Evolutionary conservation across 805 yeast species (phyloP).

Genomic region (Dipodascus albidus): DNA sequence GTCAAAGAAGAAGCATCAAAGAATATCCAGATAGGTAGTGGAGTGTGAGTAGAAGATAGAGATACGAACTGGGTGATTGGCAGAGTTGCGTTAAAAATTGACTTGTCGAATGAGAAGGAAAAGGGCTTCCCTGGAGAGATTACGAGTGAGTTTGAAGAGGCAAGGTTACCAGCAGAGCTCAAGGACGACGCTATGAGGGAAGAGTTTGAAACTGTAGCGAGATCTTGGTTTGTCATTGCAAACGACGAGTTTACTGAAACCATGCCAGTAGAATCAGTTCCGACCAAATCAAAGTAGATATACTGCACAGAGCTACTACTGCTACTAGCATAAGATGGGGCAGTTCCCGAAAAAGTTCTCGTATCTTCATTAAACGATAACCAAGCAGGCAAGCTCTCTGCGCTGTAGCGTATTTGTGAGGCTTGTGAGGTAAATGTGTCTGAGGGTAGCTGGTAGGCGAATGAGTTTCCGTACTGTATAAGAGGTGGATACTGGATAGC

Average conservation of each 20-base stretch:
- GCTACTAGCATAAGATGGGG: conserved; percentile 28
- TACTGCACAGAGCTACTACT: conserved; percentile 20
- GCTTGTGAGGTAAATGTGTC: conserved; percentile 46
- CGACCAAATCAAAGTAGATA: conserved; percentile 30
- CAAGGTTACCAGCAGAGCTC: conserved; percentile 27
- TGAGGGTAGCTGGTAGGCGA: conserved; percentile 53
- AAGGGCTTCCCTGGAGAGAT: conserved; percentile 60
- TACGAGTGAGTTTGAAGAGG: conserved; percentile 66
- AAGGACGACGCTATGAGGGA: conserved; percentile 43
- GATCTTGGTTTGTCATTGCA: conserved; percentile 37
- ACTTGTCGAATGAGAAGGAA: conserved; percentile 45
- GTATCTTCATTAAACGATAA: conserved; percentile 52
- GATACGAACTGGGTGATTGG: conserved; percentile 65
- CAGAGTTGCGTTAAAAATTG: conserved; percentile 5
- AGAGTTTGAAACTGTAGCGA: conserved; percentile 44
- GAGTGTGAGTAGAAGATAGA: conserved; percentile 66
- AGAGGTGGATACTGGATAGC: conserved; percentile 70
- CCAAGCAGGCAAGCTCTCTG: conserved; percentile 64
- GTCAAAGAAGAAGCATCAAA: conserved; percentile 54
- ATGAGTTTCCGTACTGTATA: conserved; percentile 59
- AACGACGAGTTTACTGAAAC: conserved; percentile 40
- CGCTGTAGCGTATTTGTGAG: conserved; percentile 39
- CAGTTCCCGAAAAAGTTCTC: conserved; percentile 61
- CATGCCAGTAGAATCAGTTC: conserved; percentile 48
- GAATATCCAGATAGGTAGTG: conserved; percentile 81